Evolutionary conservation across 1,284 basidiomycete species (phyloP).

Genomic region (Vanrija humicola): DNA sequence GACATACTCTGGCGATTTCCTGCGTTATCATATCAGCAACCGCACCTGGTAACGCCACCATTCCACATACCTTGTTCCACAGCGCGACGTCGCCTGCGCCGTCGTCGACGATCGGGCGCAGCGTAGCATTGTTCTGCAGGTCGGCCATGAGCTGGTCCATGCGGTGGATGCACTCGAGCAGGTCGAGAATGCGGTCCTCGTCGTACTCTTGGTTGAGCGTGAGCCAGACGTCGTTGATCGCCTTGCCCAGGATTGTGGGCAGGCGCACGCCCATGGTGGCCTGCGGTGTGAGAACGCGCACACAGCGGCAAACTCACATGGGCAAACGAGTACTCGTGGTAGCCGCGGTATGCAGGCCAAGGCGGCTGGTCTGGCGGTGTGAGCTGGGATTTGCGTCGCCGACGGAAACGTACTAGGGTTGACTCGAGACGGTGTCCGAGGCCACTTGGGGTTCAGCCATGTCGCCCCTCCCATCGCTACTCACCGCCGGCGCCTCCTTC

Average conservation of each 20-base stretch:
- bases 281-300: constrained; percentile 15
- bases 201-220: constrained; percentile 81
- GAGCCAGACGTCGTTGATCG: constrained; percentile 84
- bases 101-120: constrained; percentile 85
- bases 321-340: constrained; percentile 93
- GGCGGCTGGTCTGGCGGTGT: constrained; percentile 71
- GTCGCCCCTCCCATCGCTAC: constrained; percentile 5
- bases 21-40: constrained; percentile 9
- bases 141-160: constrained; percentile 80
- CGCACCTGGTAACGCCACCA: not conserved
- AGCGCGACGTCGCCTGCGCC: constrained; percentile 88
- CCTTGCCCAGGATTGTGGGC: constrained; percentile 93
- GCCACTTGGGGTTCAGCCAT: constrained; percentile 37
- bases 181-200: constrained; percentile 82
- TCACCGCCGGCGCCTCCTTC: constrained; percentile 35
- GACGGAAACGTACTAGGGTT: constrained; percentile 42
- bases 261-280: constrained; percentile 90
- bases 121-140: constrained; percentile 70
- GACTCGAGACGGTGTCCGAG: constrained; percentile 52
- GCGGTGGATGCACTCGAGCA: constrained; percentile 79
- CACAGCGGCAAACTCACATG: constrained; percentile 52
- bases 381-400: constrained; percentile 1
- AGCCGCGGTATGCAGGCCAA: constrained; percentile 91
- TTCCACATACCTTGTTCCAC: constrained; percentile 75
- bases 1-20: constrained; percentile 63